Evolutionary conservation across 192 early-diverging fungal genomes (phyloP), one percentile per base, ranked within the genome.

Genomic region (Coemansia asiatica): DNA sequence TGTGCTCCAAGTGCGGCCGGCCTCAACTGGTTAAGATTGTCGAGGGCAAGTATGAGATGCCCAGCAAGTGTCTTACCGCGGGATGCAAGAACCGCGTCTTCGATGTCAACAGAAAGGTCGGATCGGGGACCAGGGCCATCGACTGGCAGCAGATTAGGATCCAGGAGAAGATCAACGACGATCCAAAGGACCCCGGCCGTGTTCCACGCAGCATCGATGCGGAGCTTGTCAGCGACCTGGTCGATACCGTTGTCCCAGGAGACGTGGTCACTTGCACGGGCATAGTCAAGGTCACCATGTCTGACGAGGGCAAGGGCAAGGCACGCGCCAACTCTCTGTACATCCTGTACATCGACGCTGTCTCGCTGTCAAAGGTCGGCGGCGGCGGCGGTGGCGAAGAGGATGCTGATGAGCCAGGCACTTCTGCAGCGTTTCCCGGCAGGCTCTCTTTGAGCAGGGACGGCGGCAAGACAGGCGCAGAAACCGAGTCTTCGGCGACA

Each of bases 131-230:
- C 1, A 68, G 75, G 1, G 88, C 90, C 10, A 82, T 87, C 0
- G 91, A 94, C 67, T 92, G 88, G 87, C 92, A 93, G 63, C 85
- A 85, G 58, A 89, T 94, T 35, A 87, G 90, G 44, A 86, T 94
- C 26, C 92, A 94, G 73, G 92, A 94, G 50, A 91, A 90, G 65
- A 73, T 91, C 21, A 83, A 86, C 21, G 88, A 92, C 55, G 88
- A 90, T 53, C 86, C 87, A 27, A 57, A 80, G 29, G 87, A 92
- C 47, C 82, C 89, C 0, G 88, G 87, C 13, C 69, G 89, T 12
- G 85, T 94, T 15, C 92, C 92, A 23, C 82, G 90, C 56, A 89
- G 85, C 31, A 84, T 94, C 16, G 92, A 94, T 46, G 89, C 88
- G 18, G 92, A 94, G 71, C 79, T 91, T 6, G 82, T 83, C 12